phyloP scores from a whole-genome alignment of 108 stramenopile species.

The Mayamaea pseudoterrestris region DNA sequence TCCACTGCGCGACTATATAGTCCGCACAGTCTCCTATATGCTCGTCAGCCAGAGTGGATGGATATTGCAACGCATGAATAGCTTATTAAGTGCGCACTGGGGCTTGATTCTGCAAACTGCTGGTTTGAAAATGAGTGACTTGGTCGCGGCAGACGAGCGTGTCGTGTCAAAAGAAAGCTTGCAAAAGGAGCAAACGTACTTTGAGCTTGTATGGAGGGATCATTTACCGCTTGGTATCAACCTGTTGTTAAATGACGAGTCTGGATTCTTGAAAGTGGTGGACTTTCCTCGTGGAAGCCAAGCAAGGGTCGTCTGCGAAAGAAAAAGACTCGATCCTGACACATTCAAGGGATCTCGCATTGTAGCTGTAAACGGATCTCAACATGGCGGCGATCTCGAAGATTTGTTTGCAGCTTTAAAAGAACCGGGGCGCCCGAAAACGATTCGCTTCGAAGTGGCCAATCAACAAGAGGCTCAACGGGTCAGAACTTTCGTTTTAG shows the following conservation, averaged over 20 bases:
- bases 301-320: conserved; percentile 66
- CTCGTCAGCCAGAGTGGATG: conserved; percentile 63
- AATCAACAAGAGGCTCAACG: conserved; percentile 46
- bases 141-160: conserved; percentile 33
- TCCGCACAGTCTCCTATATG: conserved; percentile 44
- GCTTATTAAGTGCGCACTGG: conserved; percentile 61
- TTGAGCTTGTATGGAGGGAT: conserved; percentile 82
- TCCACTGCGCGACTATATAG: conserved; percentile 70
- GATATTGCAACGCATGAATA: conserved; percentile 68
- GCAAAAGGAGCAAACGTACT: conserved; percentile 22
- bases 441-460: conserved; percentile 67
- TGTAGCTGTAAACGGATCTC: conserved; percentile 73
- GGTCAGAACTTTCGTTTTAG: conserved; percentile 47
- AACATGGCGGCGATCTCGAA: no score
- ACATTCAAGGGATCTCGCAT: conserved; percentile 76
- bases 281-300: conserved; percentile 85
- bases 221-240: conserved; percentile 79
- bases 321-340: conserved; percentile 64
- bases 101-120: conserved; percentile 68
- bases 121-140: conserved; percentile 36
- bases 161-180: conserved; percentile 47
- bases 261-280: conserved; percentile 76
- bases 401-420: conserved; percentile 67
- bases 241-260: conserved; percentile 69
- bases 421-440: conserved; percentile 78